phyloP scores from a whole-genome alignment of 345 rosid species.

The Microthlaspi erraticum region DNA sequence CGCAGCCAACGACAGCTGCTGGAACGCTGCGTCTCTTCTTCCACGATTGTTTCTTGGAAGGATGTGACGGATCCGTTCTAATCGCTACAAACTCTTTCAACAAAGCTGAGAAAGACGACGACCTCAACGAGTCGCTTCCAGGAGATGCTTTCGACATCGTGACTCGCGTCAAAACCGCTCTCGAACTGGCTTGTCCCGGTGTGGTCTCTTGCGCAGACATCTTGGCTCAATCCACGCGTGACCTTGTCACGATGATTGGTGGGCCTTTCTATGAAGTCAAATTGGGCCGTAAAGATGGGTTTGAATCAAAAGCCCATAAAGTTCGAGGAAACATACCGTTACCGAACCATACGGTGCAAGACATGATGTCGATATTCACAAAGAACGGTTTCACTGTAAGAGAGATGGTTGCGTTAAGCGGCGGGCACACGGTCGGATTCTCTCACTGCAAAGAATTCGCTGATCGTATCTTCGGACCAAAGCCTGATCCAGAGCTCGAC shows the following conservation, averaged over 20 bases:
- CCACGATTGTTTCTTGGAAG: slow-evolving; percentile 66
- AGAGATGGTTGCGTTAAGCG: slow-evolving; percentile 60
- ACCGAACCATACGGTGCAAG: slow-evolving; percentile 44
- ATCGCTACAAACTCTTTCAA: slow-evolving; percentile 54
- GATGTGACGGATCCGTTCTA: slow-evolving; percentile 66
- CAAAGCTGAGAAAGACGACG: slow-evolving; percentile 57
- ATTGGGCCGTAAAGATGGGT: slow-evolving; percentile 62
- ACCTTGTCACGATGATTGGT: slow-evolving; percentile 61
- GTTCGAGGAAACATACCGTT: slow-evolving; percentile 48
- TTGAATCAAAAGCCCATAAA: slow-evolving; percentile 45
- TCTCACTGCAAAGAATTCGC: slow-evolving; percentile 57
- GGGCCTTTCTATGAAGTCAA: slow-evolving; percentile 56
- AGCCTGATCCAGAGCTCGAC: slow-evolving; percentile 48
- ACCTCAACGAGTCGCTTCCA: slow-evolving; percentile 51
- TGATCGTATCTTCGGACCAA: slow-evolving; percentile 44
- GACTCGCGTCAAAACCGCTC: slow-evolving; percentile 50
- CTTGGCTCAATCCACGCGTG: slow-evolving; percentile 57
- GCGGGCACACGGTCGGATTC: slow-evolving; percentile 64
- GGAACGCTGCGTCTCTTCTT: slow-evolving; percentile 59
- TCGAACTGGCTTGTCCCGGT: slow-evolving; percentile 61
- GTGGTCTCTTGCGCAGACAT: slow-evolving; percentile 68
- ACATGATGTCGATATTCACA: slow-evolving; percentile 42
- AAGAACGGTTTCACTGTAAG: slow-evolving; percentile 45
- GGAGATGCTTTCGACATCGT: slow-evolving; percentile 61
- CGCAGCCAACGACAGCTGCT: slow-evolving; percentile 55